Evolutionary conservation across 2,329 filamentous ascomycete genomes (phyloP).

Genomic region (Hymenoscyphus fructigenus): DNA sequence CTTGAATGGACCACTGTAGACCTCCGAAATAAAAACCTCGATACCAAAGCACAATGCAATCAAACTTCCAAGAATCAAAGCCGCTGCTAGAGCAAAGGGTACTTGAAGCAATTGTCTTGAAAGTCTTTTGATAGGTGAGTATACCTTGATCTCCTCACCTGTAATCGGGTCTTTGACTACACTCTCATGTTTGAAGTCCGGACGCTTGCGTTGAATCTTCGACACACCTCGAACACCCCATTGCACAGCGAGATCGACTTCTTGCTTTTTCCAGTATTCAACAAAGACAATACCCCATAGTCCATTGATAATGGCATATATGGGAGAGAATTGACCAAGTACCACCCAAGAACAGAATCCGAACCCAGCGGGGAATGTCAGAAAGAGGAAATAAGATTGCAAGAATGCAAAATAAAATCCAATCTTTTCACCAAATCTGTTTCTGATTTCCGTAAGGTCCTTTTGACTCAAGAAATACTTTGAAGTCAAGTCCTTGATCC

Average conservation of each 20-base stretch:
- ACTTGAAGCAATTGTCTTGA: slow-evolving; percentile 63
- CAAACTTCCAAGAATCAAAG: slow-evolving; percentile 71
- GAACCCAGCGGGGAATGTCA: slow-evolving; percentile 77
- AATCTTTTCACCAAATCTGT: slow-evolving; percentile 78
- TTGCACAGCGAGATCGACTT: slow-evolving; percentile 78
- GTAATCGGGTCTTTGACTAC: slow-evolving; percentile 75
- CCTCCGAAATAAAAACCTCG: slow-evolving; percentile 92
- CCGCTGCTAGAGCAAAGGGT: slow-evolving; percentile 75
- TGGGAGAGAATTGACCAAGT: slow-evolving; percentile 78
- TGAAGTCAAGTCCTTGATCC: slow-evolving; percentile 73
- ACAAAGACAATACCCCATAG: slow-evolving; percentile 90
- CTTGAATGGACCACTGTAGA: slow-evolving; percentile 89
- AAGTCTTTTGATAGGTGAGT: slow-evolving; percentile 61
- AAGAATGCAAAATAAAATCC: slow-evolving; percentile 96
- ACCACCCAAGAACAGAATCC: slow-evolving; percentile 77
- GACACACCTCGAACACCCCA: slow-evolving; percentile 90
- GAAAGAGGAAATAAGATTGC: slow-evolving; percentile 83
- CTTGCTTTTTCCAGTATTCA: slow-evolving; percentile 95
- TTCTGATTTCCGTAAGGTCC: slow-evolving; percentile 72
- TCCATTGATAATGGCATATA: slow-evolving; percentile 75
- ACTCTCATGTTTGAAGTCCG: slow-evolving; percentile 77
- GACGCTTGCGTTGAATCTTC: slow-evolving; percentile 72
- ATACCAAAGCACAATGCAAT: slow-evolving; percentile 87
- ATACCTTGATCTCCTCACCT: slow-evolving; percentile 60
- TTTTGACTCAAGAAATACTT: slow-evolving; percentile 65